phyloP scores from a whole-genome alignment of 306 rosid species.

The Elaeagnus macrophylla region DNA sequence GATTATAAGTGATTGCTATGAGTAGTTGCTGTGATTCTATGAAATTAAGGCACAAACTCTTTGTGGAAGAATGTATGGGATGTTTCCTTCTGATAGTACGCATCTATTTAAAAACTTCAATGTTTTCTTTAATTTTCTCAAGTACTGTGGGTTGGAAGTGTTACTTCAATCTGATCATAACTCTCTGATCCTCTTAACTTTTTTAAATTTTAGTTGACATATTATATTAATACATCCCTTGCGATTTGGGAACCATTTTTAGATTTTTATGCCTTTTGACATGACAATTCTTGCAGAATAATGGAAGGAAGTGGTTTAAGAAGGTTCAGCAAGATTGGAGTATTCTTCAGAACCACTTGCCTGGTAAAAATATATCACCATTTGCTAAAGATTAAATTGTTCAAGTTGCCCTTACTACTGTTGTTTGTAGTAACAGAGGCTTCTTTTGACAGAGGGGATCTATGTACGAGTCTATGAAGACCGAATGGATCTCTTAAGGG shows the following conservation, averaged over 20 bases:
- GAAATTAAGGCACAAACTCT: too few relatives aligned
- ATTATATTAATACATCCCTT: too few relatives aligned
- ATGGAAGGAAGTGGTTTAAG: slow-evolving; percentile 77
- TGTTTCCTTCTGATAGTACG: neutral
- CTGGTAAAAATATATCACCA: slow-evolving; percentile 40
- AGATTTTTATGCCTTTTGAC: slow-evolving; percentile 7
- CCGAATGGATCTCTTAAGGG: slow-evolving; percentile 90
- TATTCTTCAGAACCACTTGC: slow-evolving; percentile 93
- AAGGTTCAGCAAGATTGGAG: slow-evolving; percentile 98
- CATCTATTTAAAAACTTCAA: neutral
- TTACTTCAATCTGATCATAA: too few relatives aligned
- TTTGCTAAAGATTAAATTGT: slow-evolving; percentile 7
- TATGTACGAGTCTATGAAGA: slow-evolving; percentile 91
- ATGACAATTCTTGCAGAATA: slow-evolving; percentile 40
- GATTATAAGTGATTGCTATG: too few relatives aligned
- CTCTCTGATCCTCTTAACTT: too few relatives aligned
- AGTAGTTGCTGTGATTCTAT: too few relatives aligned
- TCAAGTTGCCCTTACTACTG: slow-evolving; percentile 17
- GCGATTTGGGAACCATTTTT: slow-evolving; percentile 2
- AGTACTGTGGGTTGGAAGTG: neutral
- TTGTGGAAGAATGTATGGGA: neutral
- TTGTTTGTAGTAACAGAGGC: slow-evolving; percentile 15
- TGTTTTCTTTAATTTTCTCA: too few relatives aligned
- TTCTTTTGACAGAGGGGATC: slow-evolving; percentile 71
- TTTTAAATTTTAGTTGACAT: too few relatives aligned